phyloP scores from a whole-genome alignment of 2,329 filamentous ascomycete genomes.

The Fusarium tanahbumbuense region DNA sequence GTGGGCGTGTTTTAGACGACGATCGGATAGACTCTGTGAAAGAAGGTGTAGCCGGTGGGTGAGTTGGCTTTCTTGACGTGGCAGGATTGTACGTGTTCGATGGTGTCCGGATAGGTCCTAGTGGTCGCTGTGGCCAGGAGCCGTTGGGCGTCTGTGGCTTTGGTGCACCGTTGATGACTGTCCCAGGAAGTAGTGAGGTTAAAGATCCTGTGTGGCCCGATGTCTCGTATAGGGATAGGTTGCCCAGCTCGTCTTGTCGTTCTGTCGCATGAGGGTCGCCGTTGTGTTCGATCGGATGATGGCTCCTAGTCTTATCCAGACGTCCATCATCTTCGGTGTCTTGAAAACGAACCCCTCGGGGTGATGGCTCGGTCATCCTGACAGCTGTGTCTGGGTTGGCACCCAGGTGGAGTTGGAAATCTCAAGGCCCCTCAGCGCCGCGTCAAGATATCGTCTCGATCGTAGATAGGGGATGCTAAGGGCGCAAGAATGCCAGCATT shows the following conservation, averaged over 20 bases:
- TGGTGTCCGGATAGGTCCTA: constrained; percentile 76
- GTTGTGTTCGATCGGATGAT: constrained; percentile 48
- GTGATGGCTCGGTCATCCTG: constrained; percentile 61
- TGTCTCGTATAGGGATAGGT: constrained; percentile 59
- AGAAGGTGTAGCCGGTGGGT: constrained; percentile 57
- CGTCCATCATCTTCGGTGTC: constrained; percentile 59
- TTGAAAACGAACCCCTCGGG: constrained; percentile 68
- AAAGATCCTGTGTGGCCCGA: constrained; percentile 55
- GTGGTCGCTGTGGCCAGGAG: constrained; percentile 71
- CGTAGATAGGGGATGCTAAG: constrained; percentile 11
- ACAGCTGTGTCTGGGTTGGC: constrained; percentile 30
- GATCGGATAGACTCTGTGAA: constrained; percentile 61
- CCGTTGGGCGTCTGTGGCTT: constrained; percentile 54
- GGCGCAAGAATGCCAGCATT: constrained; percentile 20
- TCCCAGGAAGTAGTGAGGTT: constrained; percentile 56
- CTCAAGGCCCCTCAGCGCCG: constrained; percentile 39
- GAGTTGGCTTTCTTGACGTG: constrained; percentile 61
- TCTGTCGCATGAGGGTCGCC: constrained; percentile 60
- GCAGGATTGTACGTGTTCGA: constrained; percentile 84
- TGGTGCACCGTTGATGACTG: constrained; percentile 56
- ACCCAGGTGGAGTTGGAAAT: constrained; percentile 32
- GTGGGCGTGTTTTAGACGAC: constrained; percentile 63
- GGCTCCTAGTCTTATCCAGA: constrained; percentile 56
- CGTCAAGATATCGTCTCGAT: constrained; percentile 26
- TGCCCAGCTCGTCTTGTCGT: constrained; percentile 61